Conservation (phyloP, 371 early-diverging fungal species). For the Circinella minor region DNA sequence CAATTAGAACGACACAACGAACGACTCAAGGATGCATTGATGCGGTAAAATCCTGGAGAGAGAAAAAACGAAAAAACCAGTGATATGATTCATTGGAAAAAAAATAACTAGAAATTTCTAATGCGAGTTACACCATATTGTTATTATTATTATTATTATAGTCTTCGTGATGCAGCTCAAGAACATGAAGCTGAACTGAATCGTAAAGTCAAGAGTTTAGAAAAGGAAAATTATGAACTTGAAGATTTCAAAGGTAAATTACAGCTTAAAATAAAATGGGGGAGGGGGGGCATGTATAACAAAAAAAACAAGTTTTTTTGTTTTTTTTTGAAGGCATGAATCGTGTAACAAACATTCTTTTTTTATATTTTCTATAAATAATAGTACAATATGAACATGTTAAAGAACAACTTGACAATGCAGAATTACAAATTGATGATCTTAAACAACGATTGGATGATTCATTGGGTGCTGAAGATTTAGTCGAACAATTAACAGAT, state of each 20-base stretch:
- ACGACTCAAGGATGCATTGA: conserved; percentile 85
- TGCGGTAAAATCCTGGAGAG: conserved; percentile 45
- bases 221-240: conserved; percentile 68
- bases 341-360: conserved; percentile 5
- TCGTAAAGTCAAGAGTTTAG: conserved; percentile 67
- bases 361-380: neutral
- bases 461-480: conserved; percentile 78
- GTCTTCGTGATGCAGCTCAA: conserved; percentile 80
- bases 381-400: conserved; percentile 61
- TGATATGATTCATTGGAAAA: neutral
- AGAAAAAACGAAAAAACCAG: neutral
- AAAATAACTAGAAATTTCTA: neutral
- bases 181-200: conserved; percentile 76
- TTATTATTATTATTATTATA: conserved; percentile 18
- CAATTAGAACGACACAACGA: conserved; percentile 86
- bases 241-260: conserved; percentile 54
- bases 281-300: neutral
- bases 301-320: neutral
- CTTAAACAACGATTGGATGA: conserved; percentile 86
- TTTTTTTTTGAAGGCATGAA: neutral
- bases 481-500: conserved; percentile 80
- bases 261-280: no score
- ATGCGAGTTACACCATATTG: no score
- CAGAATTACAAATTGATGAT: conserved; percentile 80
- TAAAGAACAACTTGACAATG: conserved; percentile 57